phyloP scores from a whole-genome alignment of 345 rosid species.

The Salix brachista region DNA sequence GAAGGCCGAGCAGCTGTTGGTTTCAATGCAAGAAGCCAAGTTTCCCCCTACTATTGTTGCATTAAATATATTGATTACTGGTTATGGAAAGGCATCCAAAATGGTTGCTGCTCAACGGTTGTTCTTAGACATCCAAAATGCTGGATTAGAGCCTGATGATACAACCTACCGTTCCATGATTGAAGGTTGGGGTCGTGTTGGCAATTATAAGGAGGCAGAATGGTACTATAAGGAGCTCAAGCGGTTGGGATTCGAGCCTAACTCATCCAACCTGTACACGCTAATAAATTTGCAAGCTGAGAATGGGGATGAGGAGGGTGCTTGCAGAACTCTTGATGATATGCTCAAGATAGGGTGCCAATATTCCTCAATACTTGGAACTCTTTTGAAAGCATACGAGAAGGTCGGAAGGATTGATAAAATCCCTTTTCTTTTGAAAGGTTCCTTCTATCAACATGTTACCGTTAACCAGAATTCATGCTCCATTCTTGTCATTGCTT shows the following conservation, averaged over 20 bases:
- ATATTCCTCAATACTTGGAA: slow-evolving; percentile 60
- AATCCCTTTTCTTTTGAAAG: slow-evolving; percentile 61
- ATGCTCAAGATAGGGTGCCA: slow-evolving; percentile 70
- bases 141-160: slow-evolving; percentile 71
- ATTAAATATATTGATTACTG: slow-evolving; percentile 70
- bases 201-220: slow-evolving; percentile 43
- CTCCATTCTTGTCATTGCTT: slow-evolving; percentile 79
- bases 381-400: slow-evolving; percentile 70
- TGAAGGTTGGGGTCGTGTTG: slow-evolving; percentile 90
- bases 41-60: slow-evolving; percentile 63
- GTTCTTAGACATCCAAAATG: slow-evolving; percentile 38
- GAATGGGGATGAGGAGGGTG: slow-evolving; percentile 64
- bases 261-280: slow-evolving; percentile 74
- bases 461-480: slow-evolving; percentile 66
- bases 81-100: slow-evolving; percentile 69
- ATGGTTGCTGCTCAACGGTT: slow-evolving; percentile 63
- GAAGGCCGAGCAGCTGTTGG: slow-evolving; percentile 56
- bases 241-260: slow-evolving; percentile 65
- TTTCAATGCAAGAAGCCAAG: slow-evolving; percentile 52
- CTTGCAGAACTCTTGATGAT: slow-evolving; percentile 55
- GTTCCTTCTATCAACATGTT: slow-evolving; percentile 59
- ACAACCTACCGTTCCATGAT: slow-evolving; percentile 85
- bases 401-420: slow-evolving; percentile 53
- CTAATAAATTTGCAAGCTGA: slow-evolving; percentile 69
- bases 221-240: slow-evolving; percentile 59